A percentile compares a stretch with the other conserved stretches of the same genome.
phyloP scores from a whole-genome alignment of 139 green algal genomes.

The Bryopsis sp. region DNA sequence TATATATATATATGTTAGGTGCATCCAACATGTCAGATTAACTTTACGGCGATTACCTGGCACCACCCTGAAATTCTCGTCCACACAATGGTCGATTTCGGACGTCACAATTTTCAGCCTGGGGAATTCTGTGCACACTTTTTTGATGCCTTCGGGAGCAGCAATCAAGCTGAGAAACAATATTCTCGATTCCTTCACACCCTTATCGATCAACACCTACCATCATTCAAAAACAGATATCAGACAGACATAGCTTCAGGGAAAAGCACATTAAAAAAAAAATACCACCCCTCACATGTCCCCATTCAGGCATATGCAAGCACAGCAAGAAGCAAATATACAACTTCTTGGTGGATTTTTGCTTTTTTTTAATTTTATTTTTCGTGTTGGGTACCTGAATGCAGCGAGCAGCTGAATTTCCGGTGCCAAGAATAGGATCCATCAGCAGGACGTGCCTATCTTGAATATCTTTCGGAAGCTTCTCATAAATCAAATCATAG shows the following conservation, averaged over 20 bases:
- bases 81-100: constrained; percentile 88
- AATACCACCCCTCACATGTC: too few species aligned
- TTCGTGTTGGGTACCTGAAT: constrained; percentile 46
- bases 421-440: constrained; percentile 88
- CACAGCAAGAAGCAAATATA: too few species aligned
- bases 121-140: constrained; percentile 62
- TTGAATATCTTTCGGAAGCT: constrained; percentile 89
- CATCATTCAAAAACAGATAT: neutral
- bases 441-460: constrained; percentile 88
- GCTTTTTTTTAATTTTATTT: neutral
- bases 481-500: constrained; percentile 86
- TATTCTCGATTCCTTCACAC: constrained; percentile 79
- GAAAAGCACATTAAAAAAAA: too few species aligned
- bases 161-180: constrained; percentile 91
- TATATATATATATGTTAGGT: too few species aligned
- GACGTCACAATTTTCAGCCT: constrained; percentile 81
- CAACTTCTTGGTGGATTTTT: neutral
- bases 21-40: too few species aligned
- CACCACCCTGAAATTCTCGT: constrained; percentile 67
- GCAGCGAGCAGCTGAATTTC: constrained; percentile 52
- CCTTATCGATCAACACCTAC: constrained; percentile 77
- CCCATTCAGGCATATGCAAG: too few species aligned
- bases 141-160: constrained; percentile 79
- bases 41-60: too few species aligned
- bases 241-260: neutral